Evolutionary conservation across 2,329 filamentous ascomycete species (phyloP), one percentile per base, ranked within the genome.

Genomic region (Aspergillus sp.): DNA sequence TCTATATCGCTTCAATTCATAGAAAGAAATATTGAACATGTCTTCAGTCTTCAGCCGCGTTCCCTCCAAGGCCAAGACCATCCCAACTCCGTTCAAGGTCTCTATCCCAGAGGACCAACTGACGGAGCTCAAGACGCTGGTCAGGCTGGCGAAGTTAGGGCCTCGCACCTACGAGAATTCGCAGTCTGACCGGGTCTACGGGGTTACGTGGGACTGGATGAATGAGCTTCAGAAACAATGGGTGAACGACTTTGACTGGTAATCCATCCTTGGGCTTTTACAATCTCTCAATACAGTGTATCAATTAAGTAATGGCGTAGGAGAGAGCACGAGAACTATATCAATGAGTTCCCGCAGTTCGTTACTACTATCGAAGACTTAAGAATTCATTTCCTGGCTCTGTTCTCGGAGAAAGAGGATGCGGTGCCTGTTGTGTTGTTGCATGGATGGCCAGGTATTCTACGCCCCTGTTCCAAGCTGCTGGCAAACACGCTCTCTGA

Each of bases 291-390:
- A 46, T 42, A 50, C 51, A 47, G 34, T 60, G 12, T n/a, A 7
- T 44, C 10, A 34, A 28, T 12, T 27, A 7, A 44, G 41, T 49
- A 7, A 45, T 2, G 10, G 9, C 57, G 35, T 19, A 62, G 62
- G 52, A 54, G 60, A 58, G 55, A 64, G 45, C 59, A 62, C 3
- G 63, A 70, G 52, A 55, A 66, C 36, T 63, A 68, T 10, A 71
- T 77, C 53, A 79, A 79, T 54, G 66, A 61, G 8, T 73, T 74
- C 40, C 75, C 75, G 2, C 74, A 79, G 49, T 79, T 71, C 62
- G 74, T 61, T 2, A 60, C 66, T 0, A 51, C 61, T 0, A 63
- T 78, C 43, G 63, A 66, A 7, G 70, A 74, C 27, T 43, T 71
- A 41, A 54, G 59, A 1, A 60, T 77, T 40, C 74, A 78, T 55